These are phyloP conservation scores for Alternaria postmessia DNA, from an alignment of 2,329 filamentous ascomycete genomes.

Conservation along the genomic window DNA sequence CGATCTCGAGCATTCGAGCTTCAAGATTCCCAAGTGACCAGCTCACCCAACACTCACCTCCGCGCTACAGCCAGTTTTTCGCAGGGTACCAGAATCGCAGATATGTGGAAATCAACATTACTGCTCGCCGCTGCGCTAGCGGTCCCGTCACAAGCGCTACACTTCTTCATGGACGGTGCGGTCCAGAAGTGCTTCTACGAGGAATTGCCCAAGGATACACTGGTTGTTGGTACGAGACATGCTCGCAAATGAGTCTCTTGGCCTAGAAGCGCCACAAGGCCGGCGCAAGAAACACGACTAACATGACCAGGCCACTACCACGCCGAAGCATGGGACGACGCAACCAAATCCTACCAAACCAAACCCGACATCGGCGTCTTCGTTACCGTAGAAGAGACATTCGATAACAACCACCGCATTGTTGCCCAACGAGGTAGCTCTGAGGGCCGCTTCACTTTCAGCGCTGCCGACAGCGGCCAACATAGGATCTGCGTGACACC, in stretches of 20 bases:
- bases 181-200: constrained; percentile 96
- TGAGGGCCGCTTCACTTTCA: constrained; percentile 92
- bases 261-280: no score
- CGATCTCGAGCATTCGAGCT: constrained; percentile 30
- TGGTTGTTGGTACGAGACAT: constrained; percentile 77
- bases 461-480: constrained; percentile 90
- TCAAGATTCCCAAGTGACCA: constrained; percentile 32
- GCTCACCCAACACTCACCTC: constrained; percentile 29
- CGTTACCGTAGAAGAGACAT: constrained; percentile 95
- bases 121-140: constrained; percentile 70
- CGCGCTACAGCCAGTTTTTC: constrained; percentile 25
- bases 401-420: constrained; percentile 97
- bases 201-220: constrained; percentile 94
- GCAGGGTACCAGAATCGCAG: constrained; percentile 31
- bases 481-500: constrained; percentile 96
- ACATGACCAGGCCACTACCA: constrained; percentile 74
- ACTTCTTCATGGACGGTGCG: constrained; percentile 92
- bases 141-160: constrained; percentile 78
- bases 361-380: constrained; percentile 82
- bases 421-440: constrained; percentile 82
- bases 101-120: constrained; percentile 59
- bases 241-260: not conserved
- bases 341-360: constrained; percentile 71
- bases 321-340: constrained; percentile 82
- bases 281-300: constrained; percentile 6